These are phyloP conservation scores for Aspergillus thermomutatus DNA, from an alignment of 2,329 filamentous ascomycete genomes.

Conservation along the genomic window DNA sequence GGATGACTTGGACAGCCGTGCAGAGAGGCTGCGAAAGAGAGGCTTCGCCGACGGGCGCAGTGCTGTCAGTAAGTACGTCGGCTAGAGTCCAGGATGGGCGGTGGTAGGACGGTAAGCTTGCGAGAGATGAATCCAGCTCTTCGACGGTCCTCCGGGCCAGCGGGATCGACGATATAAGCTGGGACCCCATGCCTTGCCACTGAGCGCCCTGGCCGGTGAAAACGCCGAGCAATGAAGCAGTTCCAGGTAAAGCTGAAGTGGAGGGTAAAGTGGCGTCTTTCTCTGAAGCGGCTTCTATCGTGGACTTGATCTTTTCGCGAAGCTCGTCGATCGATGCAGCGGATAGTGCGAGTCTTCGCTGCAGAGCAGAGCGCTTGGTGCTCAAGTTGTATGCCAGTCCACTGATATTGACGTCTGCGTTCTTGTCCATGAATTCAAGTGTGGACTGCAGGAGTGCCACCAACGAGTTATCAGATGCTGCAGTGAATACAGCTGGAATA, in stretches of 20 bases:
- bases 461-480: too few species aligned
- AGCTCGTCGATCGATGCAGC: too few species aligned
- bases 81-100: slow-evolving; percentile 21
- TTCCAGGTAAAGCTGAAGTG: too few species aligned
- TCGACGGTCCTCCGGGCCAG: slow-evolving; percentile 11
- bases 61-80: not conserved
- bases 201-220: slow-evolving; percentile 9
- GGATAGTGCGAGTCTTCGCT: too few species aligned
- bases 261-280: not conserved
- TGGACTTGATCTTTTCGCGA: too few species aligned
- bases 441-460: too few species aligned
- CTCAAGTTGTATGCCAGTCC: too few species aligned
- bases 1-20: slow-evolving; percentile 26
- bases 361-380: too few species aligned
- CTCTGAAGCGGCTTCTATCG: too few species aligned
- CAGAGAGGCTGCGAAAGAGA: slow-evolving; percentile 25
- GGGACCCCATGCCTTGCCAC: slow-evolving; percentile 8
- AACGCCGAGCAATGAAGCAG: not conserved
- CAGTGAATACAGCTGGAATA: too few species aligned
- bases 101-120: slow-evolving; percentile 10
- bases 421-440: too few species aligned
- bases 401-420: too few species aligned
- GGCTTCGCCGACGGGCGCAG: slow-evolving; percentile 20
- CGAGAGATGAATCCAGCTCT: slow-evolving; percentile 15
- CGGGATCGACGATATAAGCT: not conserved